These are phyloP conservation scores for Tetrapyrgos nigripes DNA, from an alignment of 1,284 basidiomycete species.

Conservation along the genomic window DNA sequence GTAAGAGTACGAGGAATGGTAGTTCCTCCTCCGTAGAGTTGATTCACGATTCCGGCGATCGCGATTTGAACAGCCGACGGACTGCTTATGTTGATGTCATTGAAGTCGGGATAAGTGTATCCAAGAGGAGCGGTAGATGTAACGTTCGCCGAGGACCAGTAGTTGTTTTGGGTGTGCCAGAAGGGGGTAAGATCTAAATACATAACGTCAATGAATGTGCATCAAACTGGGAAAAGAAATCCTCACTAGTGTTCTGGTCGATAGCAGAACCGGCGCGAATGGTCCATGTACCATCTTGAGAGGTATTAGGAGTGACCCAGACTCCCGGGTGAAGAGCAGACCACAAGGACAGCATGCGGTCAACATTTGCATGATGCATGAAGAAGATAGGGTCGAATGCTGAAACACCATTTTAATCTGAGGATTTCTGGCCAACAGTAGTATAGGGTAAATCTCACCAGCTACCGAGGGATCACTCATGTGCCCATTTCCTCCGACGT, in stretches of 20 bases:
- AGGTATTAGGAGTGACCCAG: constrained; percentile 40
- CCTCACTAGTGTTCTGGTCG: constrained; percentile 42
- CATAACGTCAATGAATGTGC: neutral
- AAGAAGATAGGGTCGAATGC: constrained; percentile 58
- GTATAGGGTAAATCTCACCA: constrained; percentile 28
- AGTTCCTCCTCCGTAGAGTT: constrained; percentile 31
- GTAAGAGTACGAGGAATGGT: neutral
- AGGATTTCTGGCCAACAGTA: constrained; percentile 23
- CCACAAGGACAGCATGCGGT: constrained; percentile 54
- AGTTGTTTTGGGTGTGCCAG: constrained; percentile 29
- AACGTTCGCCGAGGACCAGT: constrained; percentile 37
- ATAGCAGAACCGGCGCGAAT: constrained; percentile 34
- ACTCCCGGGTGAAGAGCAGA: constrained; percentile 44
- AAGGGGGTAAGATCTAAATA: constrained; percentile 38
- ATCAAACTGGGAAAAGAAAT: neutral
- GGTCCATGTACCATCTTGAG: constrained; percentile 42
- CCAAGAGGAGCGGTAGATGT: constrained; percentile 30
- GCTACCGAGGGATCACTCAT: constrained; percentile 48
- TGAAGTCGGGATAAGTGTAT: constrained; percentile 55
- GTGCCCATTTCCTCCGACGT: constrained; percentile 49
- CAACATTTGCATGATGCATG: constrained; percentile 53
- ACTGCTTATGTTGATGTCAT: constrained; percentile 40
- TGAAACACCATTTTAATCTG: constrained; percentile 21
- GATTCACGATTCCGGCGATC: constrained; percentile 40
- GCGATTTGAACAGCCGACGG: constrained; percentile 32